Evolutionary conservation across 2,329 filamentous ascomycete species (phyloP), one percentile per base, ranked within the genome.

Genomic region (Rhynchosporium agropyri): DNA sequence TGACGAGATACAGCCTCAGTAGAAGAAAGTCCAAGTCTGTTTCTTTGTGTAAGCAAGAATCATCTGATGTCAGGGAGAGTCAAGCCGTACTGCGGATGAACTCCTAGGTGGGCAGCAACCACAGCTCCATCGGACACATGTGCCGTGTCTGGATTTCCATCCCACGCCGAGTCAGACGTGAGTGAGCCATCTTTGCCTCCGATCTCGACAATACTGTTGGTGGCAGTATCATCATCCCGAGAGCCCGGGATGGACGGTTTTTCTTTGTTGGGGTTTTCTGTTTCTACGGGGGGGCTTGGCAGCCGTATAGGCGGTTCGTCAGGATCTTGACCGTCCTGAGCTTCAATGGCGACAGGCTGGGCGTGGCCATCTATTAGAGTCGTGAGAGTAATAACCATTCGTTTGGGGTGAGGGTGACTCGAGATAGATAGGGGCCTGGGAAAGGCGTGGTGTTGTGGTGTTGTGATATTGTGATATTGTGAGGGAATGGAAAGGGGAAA

Each of bases 1-100:
- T 91, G 81, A 75, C 88, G 88, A 78, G 80, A 80, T 76, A 83
- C 81, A 67, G 88, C 88, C 75, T 90, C 87, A 69, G 79, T 74
- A 71, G 76, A 77, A 74, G 80, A 82, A 78, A 91, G 81, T 73
- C 89, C 89, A 87, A 89, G 72, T 61, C 79, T 73, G 65, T 77
- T 68, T 69, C 33, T 36, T 20, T 26, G 12, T 26, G 20, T 61
- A 28, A 61, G 59, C 20, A 13, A 9, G 50, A 20, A 20, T n/a
- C 4, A 3, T 20, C 40, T 4, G 40, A 2, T 12, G 10, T 1
- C 1, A 4, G 40, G 13, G 28, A 40, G 15, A 8, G 33, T 13
- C 3, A n/a, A 15, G 2, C 65, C 66, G 29, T 59, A 70, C 68
- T 55, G 48, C 51, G 57, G 57, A 54, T 69, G 57, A 45, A 70